A percentile compares a stretch with the other conserved stretches of the same genome.
Evolutionary conservation across 129 eudicot species (phyloP).

Genomic region (Helichrysum umbraculigerum): DNA sequence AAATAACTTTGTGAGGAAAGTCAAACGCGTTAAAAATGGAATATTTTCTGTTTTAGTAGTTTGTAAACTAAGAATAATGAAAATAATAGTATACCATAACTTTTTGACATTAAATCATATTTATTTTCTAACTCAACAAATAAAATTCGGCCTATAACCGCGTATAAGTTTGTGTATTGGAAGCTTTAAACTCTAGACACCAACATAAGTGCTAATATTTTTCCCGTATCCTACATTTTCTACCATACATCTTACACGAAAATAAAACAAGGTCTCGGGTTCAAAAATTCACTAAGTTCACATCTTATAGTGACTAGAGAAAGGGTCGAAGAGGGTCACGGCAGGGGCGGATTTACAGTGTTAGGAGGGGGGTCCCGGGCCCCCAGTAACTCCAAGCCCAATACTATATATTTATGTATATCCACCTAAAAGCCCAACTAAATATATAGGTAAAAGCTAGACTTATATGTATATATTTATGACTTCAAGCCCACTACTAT

Average conservation of each 20-base stretch:
- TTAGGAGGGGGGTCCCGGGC: too few species aligned
- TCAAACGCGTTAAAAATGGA: conserved; percentile 30
- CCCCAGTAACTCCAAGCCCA: too few species aligned
- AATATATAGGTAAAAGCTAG: too few species aligned
- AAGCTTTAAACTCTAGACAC: not conserved
- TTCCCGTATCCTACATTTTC: too few species aligned
- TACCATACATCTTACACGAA: too few species aligned
- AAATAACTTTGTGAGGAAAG: not conserved
- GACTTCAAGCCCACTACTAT: too few species aligned
- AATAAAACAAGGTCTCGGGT: not conserved
- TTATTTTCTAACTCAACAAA: conserved; percentile 14
- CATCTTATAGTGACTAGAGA: too few species aligned
- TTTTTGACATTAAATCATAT: conserved; percentile 6
- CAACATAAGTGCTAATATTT: not conserved
- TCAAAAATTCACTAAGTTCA: not conserved
- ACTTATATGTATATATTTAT: too few species aligned
- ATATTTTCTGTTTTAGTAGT: conserved; percentile 17
- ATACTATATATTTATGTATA: too few species aligned
- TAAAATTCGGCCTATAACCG: not conserved
- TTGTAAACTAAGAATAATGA: conserved; percentile 11
- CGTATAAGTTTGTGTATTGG: not conserved
- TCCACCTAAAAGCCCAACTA: too few species aligned
- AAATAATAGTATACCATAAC: not conserved
- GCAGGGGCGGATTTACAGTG: too few species aligned
- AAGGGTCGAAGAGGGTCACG: too few species aligned